Evolutionary conservation across 257 asterid genomes (phyloP).

Genomic region (Paraleonurus japonicus): DNA sequence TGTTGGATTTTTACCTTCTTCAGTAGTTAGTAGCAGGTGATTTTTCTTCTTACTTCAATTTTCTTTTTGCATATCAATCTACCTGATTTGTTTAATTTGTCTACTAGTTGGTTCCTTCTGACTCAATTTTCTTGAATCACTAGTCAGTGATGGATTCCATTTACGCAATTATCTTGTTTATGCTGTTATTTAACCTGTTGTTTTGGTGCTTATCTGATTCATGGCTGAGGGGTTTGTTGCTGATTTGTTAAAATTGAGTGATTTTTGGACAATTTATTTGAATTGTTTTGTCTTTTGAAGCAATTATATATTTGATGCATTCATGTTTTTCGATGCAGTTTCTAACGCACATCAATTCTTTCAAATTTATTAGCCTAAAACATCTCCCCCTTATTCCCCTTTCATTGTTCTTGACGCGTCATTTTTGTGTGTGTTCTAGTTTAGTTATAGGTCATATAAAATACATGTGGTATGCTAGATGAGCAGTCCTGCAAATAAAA

Average conservation of each 20-base stretch:
- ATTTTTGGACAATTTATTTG: background rate
- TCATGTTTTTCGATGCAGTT: background rate
- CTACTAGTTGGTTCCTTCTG: background rate
- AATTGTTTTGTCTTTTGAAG: background rate
- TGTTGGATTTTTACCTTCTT: background rate
- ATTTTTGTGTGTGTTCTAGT: background rate
- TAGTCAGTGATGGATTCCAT: background rate
- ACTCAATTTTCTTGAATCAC: background rate
- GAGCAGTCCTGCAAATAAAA: background rate
- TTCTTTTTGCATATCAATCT: background rate
- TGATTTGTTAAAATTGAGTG: background rate
- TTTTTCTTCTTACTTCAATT: background rate
- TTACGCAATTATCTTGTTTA: background rate
- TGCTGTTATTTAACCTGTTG: background rate
- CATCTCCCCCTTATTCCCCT: background rate
- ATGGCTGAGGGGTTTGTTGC: background rate
- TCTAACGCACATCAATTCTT: background rate
- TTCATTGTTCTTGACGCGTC: too few species aligned
- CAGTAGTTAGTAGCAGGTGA: background rate
- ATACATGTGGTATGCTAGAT: background rate
- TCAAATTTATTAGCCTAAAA: background rate
- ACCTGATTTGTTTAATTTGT: background rate
- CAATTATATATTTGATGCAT: background rate
- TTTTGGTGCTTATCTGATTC: background rate
- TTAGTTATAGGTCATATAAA: background rate